These are phyloP conservation scores for Saccharomycopsis microspora DNA, from an alignment of 805 yeast genomes.

Conservation along the genomic window DNA sequence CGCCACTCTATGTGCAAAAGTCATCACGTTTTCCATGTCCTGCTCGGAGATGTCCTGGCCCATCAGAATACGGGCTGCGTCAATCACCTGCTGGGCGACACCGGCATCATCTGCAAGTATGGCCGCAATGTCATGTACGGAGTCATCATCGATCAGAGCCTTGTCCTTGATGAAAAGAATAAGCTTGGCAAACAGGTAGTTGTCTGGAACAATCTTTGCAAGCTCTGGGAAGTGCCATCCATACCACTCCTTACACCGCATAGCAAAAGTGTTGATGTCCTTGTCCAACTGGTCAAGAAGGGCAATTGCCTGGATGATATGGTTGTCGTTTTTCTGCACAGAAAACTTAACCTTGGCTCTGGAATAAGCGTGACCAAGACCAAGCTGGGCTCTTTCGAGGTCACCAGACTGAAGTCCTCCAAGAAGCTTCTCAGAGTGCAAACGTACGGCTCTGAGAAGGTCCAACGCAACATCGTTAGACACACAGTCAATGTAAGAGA, in stretches of 20 bases:
- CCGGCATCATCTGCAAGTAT: constrained; percentile 82
- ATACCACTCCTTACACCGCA: constrained; percentile 98
- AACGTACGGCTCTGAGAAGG: constrained; percentile 87
- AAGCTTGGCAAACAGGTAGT: constrained; percentile 74
- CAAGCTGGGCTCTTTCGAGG: constrained; percentile 94
- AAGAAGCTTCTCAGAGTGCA: constrained; percentile 77
- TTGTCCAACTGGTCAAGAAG: constrained; percentile 94
- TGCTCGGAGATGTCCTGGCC: constrained; percentile 95
- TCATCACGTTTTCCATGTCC: constrained; percentile 83
- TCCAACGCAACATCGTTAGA: constrained; percentile 92
- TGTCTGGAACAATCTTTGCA: constrained; percentile 84
- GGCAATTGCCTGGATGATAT: constrained; percentile 97
- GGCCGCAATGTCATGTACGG: constrained; percentile 85
- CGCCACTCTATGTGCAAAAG: constrained; percentile 90
- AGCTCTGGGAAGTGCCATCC: constrained; percentile 99
- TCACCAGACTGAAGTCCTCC: constrained; percentile 92
- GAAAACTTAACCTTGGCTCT: constrained; percentile 98
- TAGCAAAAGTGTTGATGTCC: constrained; percentile 93
- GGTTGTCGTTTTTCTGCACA: constrained; percentile 97
- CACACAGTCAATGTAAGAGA: constrained; percentile 83
- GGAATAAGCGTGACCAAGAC: constrained; percentile 98
- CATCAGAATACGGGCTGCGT: constrained; percentile 95
- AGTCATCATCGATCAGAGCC: constrained; percentile 66
- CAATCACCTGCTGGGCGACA: constrained; percentile 81
- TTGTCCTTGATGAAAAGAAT: constrained; percentile 81